Evolutionary conservation across 345 rosid genomes (phyloP), one percentile per base, ranked within the genome.

Genomic region (Kernera saxatilis): DNA sequence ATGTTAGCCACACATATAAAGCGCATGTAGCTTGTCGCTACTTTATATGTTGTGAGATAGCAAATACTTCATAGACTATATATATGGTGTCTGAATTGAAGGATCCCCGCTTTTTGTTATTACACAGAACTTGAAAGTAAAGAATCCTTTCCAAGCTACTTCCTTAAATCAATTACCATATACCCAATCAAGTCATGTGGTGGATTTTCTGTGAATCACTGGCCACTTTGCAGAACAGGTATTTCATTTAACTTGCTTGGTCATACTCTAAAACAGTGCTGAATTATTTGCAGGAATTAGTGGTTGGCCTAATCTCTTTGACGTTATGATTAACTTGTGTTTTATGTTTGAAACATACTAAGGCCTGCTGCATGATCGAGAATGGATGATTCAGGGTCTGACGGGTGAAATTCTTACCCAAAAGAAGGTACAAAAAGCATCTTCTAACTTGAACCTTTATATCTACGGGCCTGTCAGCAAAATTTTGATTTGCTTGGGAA

Each of bases 201-300:
- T n/a, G 99, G 99, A 78, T 93, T 89, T 77, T 83, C 82, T 55
- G 89, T 80, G 29, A 78, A 80, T 49, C 75, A 82, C 50, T 93
- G 99, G 99, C 96, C 97, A 48, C 85, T 91, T 72, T 74, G 93
- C 84, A 80, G 74, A 78, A 79, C 96, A 30, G 99, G 99, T 93
- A 87, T 59, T 13, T 61, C 59, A 18, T 54, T 46, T 14, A 53
- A 14, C 15, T 60, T 66, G 76, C 49, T 44, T 48, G 13, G 15
- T 37, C 68, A 46, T 57, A 22, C 50, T 51, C 43, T 64, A 60
- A 41, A 17, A 7, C 17, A 19, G 14, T 18, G 27, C 65, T 61
- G 58, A 40, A 4, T 2, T 25, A 27, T 40, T 14, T 57, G 43
- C 60, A 23, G 27, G 29, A 45, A 46, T 36, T 14, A 57, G 17